Conservation (phyloP, 106 monocot genomes). For the Allium sativum region DNA sequence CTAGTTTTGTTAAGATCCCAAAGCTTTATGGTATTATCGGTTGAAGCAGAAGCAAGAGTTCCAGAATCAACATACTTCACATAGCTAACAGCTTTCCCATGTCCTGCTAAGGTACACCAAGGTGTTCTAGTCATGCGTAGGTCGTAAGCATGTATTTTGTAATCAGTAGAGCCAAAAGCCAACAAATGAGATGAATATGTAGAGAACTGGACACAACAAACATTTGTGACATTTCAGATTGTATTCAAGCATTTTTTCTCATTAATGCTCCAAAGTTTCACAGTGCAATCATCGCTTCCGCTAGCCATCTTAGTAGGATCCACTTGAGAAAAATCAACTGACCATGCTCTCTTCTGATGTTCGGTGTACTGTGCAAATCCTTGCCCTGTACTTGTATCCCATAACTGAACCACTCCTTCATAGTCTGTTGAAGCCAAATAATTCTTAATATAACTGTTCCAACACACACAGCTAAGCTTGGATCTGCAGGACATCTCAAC, state of each 20-base stretch:
- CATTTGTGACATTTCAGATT: constrained; percentile 67
- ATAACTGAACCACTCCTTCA: constrained; percentile 83
- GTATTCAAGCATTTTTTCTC: constrained; percentile 63
- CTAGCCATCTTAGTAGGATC: no score
- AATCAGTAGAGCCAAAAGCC: constrained; percentile 91
- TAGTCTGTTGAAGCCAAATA: constrained; percentile 92
- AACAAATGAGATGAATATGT: constrained; percentile 67
- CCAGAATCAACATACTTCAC: constrained; percentile 74
- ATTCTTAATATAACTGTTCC: constrained; percentile 95
- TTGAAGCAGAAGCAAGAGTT: constrained; percentile 85
- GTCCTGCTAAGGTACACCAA: constrained; percentile 80
- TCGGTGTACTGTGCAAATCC: no score
- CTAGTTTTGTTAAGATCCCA: constrained; percentile 82
- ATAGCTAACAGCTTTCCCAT: no score
- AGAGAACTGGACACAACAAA: constrained; percentile 91
- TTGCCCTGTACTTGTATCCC: no score
- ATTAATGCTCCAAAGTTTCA: no score
- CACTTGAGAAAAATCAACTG: no score
- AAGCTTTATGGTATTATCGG: constrained; percentile 84
- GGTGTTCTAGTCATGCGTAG: constrained; percentile 69
- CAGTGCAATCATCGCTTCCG: no score
- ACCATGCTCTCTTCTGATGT: no score
- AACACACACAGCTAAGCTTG: constrained; percentile 80
- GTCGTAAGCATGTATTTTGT: constrained; percentile 83
- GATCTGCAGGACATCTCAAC: constrained; percentile 81